Percentiles rank a stretch among this genome's conserved stretches.
Evolutionary conservation across 1,284 basidiomycete species (phyloP).

Genomic region (Bondarzewia mesenterica): DNA sequence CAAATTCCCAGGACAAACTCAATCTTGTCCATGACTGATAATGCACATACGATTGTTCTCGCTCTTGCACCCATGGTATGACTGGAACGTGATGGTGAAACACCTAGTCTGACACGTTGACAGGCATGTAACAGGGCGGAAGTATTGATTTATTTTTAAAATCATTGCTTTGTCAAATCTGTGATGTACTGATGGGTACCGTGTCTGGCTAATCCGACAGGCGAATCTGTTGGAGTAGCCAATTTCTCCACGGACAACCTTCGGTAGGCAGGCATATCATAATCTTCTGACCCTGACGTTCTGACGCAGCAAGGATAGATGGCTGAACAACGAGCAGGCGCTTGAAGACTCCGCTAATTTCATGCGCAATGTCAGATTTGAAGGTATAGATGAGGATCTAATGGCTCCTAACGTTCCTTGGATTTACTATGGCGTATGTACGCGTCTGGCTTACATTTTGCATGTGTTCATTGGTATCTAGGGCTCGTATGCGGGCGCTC

Average conservation of each 20-base stretch:
- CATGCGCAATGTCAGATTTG: constrained; percentile 73
- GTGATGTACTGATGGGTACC: constrained; percentile 11
- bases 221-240: constrained; percentile 71
- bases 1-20: too few relatives aligned
- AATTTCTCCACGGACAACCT: constrained; percentile 78
- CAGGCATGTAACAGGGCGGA: too few relatives aligned
- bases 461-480: constrained; percentile 16
- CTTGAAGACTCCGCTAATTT: constrained; percentile 92
- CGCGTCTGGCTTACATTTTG: not conserved
- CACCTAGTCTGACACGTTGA: too few relatives aligned
- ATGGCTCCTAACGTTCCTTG: constrained; percentile 71
- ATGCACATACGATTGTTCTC: too few relatives aligned
- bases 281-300: constrained; percentile 4
- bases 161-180: not conserved
- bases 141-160: too few relatives aligned
- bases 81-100: too few relatives aligned
- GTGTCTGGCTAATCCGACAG: constrained; percentile 28
- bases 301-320: constrained; percentile 33
- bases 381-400: constrained; percentile 62
- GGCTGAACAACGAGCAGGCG: constrained; percentile 85
- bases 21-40: too few relatives aligned
- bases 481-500: constrained; percentile 90
- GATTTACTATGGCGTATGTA: constrained; percentile 89
- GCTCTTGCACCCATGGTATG: too few relatives aligned
- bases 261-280: constrained; percentile 34